Conservation (phyloP, 352 stramenopile genomes). For the Phytophthora lateralis region DNA sequence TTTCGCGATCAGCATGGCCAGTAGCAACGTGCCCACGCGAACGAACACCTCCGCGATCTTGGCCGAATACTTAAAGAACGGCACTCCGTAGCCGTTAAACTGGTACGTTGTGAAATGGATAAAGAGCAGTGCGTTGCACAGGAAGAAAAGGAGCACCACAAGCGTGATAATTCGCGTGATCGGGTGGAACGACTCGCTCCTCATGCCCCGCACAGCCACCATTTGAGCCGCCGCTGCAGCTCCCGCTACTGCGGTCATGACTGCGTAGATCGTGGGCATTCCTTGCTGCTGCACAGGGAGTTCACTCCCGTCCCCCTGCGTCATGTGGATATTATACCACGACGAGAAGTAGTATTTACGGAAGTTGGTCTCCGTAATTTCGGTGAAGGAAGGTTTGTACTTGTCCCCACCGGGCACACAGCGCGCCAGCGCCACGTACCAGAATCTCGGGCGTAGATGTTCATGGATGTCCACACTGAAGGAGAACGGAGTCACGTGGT, state of each 20-base stretch:
- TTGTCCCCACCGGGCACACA: conserved; percentile 69
- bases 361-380: conserved; percentile 76
- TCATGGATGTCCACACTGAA: conserved; percentile 72
- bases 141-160: conserved; percentile 65
- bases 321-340: conserved; percentile 85
- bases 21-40: conserved; percentile 66
- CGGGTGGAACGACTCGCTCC: conserved; percentile 76
- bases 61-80: conserved; percentile 70
- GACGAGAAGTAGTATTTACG: conserved; percentile 80
- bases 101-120: conserved; percentile 65
- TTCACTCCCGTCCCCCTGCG: conserved; percentile 62
- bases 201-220: conserved; percentile 49
- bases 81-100: conserved; percentile 72
- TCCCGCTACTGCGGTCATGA: conserved; percentile 53
- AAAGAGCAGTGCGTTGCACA: conserved; percentile 63
- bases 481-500: conserved; percentile 54
- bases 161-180: conserved; percentile 78
- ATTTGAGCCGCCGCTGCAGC: conserved; percentile 44
- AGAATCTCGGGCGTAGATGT: conserved; percentile 71
- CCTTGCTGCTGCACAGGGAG: conserved; percentile 72
- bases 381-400: conserved; percentile 63
- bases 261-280: conserved; percentile 54
- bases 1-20: conserved; percentile 80
- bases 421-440: conserved; percentile 72
- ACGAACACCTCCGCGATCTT: conserved; percentile 77